Conservation (phyloP, 805 yeast genomes). For the Candida orba region DNA sequence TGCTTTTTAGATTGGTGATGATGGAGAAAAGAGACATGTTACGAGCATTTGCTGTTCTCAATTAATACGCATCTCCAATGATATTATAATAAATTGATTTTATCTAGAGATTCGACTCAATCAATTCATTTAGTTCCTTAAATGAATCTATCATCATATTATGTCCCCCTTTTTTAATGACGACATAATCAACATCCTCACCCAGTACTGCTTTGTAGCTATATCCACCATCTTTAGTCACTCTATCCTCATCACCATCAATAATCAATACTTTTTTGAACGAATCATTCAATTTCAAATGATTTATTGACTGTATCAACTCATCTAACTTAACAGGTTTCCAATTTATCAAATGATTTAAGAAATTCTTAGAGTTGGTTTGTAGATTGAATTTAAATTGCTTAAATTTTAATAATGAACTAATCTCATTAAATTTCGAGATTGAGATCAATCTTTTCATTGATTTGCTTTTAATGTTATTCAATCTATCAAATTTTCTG, state of each 20-base stretch:
- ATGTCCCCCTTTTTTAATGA: constrained; percentile 17
- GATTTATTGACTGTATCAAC: constrained; percentile 7
- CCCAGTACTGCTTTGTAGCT: constrained; percentile 18
- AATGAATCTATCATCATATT: constrained; percentile 17
- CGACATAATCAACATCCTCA: constrained; percentile 9
- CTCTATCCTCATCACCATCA: constrained; percentile 18
- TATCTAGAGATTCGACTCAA: not conserved
- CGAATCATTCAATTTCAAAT: not conserved
- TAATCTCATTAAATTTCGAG: constrained; percentile 4
- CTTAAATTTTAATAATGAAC: constrained; percentile 17
- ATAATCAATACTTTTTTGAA: constrained; percentile 12
- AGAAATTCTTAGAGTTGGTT: constrained; percentile 15
- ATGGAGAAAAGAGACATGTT: no score
- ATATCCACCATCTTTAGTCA: constrained; percentile 19
- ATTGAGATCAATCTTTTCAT: constrained; percentile 14
- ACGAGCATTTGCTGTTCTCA: no score
- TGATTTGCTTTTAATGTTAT: constrained; percentile 18
- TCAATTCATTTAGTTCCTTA: constrained; percentile 10
- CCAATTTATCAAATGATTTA: constrained; percentile 18
- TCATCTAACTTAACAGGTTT: constrained; percentile 12
- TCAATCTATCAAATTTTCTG: constrained; percentile 20
- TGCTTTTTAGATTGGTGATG: no score
- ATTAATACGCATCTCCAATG: no score
- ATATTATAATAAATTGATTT: no score
- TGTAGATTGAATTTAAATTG: constrained; percentile 23